Conservation (phyloP, 2,329 filamentous ascomycete genomes). For the Fusarium scirpi region DNA sequence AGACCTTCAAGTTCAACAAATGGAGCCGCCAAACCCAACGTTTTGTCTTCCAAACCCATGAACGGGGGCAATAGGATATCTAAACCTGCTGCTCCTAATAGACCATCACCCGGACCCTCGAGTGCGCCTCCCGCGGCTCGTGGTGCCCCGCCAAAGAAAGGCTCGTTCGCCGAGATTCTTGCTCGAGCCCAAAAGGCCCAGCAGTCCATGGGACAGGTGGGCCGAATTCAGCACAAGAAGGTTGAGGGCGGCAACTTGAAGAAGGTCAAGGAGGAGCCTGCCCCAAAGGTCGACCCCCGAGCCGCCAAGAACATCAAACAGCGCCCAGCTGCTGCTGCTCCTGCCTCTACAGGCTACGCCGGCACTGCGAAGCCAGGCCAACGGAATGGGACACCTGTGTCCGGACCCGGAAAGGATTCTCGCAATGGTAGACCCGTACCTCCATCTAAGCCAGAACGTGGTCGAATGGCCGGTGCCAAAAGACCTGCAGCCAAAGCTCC, state of each 20-base stretch:
- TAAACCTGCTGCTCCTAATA: slow-evolving; percentile 43
- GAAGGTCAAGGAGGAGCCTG: slow-evolving; percentile 60
- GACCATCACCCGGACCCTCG: slow-evolving; percentile 43
- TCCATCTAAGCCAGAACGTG: slow-evolving; percentile 34
- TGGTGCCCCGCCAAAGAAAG: slow-evolving; percentile 74
- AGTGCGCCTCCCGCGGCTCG: slow-evolving; percentile 58
- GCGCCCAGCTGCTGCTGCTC: slow-evolving; percentile 2
- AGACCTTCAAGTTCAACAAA: slow-evolving; percentile 38
- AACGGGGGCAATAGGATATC: slow-evolving; percentile 43
- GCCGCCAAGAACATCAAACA: slow-evolving; percentile 39
- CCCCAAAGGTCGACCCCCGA: slow-evolving; percentile 44
- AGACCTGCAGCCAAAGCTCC: slow-evolving; percentile 28
- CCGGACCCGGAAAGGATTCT: slow-evolving; percentile 40
- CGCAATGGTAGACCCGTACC: slow-evolving; percentile 39
- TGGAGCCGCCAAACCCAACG: slow-evolving; percentile 28
- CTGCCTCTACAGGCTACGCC: slow-evolving; percentile 46
- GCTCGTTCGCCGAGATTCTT: slow-evolving; percentile 80
- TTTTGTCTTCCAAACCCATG: slow-evolving; percentile 45
- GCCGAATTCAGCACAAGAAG: slow-evolving; percentile 80
- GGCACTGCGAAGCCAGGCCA: slow-evolving; percentile 50
- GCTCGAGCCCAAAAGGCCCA: slow-evolving; percentile 77
- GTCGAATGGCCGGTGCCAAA: slow-evolving; percentile 41
- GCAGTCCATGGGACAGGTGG: slow-evolving; percentile 69
- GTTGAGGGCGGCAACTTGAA: slow-evolving; percentile 69
- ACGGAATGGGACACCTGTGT: slow-evolving; percentile 42